A percentile compares a stretch with the other conserved stretches of the same genome.
These are phyloP conservation scores for Pythium vanterpoolii DNA, from an alignment of 352 stramenopile genomes.

Conservation along the genomic window DNA sequence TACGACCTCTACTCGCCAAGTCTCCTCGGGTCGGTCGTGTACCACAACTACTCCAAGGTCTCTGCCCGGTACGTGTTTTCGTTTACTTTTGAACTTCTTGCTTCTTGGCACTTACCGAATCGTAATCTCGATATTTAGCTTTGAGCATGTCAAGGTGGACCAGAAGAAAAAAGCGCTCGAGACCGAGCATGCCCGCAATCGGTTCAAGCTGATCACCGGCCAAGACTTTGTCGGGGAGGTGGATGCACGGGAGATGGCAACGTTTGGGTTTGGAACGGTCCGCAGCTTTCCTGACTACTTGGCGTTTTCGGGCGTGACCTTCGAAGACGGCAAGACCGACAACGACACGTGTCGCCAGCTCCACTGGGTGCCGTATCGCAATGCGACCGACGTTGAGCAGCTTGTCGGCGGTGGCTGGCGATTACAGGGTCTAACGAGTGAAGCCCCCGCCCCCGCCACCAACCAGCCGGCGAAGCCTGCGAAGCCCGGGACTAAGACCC, in stretches of 20 bases:
- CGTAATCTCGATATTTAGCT: constrained; percentile 6
- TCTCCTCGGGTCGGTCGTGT: constrained; percentile 32
- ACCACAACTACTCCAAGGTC: constrained; percentile 47
- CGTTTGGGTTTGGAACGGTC: constrained; percentile 30
- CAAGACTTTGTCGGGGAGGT: constrained; percentile 30
- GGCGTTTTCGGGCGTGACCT: constrained; percentile 35
- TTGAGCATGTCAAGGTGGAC: constrained; percentile 37
- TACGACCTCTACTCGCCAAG: constrained; percentile 42
- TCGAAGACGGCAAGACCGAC: constrained; percentile 24
- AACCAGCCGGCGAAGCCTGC: neutral
- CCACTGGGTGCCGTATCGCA: constrained; percentile 39
- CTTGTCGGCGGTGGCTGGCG: constrained; percentile 26
- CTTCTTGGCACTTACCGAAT: neutral
- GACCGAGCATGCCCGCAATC: constrained; percentile 28
- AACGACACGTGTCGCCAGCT: constrained; percentile 34
- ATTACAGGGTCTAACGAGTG: too few relatives aligned
- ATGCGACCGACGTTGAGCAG: constrained; percentile 27
- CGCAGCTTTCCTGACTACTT: constrained; percentile 33
- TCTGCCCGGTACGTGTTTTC: constrained; percentile 22
- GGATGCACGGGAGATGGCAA: constrained; percentile 33
- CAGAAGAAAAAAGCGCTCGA: constrained; percentile 26
- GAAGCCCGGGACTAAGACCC: neutral
- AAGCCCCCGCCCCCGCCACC: neutral
- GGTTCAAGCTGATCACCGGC: constrained; percentile 33
- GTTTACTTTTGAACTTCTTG: neutral